Evolutionary conservation across 805 yeast genomes (phyloP), one percentile per base, ranked within the genome.

Genomic region (Kockiozyma suomiensis): DNA sequence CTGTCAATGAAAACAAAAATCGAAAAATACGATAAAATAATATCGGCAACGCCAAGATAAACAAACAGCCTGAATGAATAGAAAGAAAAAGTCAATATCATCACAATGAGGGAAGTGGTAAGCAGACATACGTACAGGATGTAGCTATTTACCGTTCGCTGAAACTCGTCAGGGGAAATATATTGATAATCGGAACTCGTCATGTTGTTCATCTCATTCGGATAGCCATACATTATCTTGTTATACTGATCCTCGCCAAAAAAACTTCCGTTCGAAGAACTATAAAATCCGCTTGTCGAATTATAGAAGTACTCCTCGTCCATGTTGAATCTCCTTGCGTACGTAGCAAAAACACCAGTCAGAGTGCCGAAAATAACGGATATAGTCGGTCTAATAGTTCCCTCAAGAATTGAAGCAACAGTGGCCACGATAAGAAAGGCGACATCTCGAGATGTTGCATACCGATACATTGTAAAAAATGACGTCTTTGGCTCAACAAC

Each of bases 331-430:
- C 83, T 52, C 8, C 62, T 43, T 12, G 54, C 62, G 30, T 58
- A 61, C 10, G 41, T 28, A 3, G 62, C 50, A 46, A 62, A 62
- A 17, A 46, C 45, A n/a, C 58, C 51, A 3, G 66, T 57, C 26
- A 62, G 40, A 28, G 23, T 45, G 4, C 66, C 66, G 25, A 62
- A 61, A 3, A 62, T 32, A 6, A 59, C 50, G 3, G 57, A 46
- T 37, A 59, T 55, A 26, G 45, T 43, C 13, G 79, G 79, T 53
- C 76, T 56, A 6, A 75, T 73, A 8, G 72, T 76, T n/a, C 79
- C 79, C 8, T 73, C 73, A 3, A 71, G 71, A 10, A 73, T 68
- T 1, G 80, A 68, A 51, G 70, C 67, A 28, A 69, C 38, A 10
- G 51, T 45, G 4, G 56, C 56, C 10, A 58, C 6, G 8, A 53